phyloP scores from a whole-genome alignment of 768 basidiomycete genomes.

The Hebeloma cylindrosporum region DNA sequence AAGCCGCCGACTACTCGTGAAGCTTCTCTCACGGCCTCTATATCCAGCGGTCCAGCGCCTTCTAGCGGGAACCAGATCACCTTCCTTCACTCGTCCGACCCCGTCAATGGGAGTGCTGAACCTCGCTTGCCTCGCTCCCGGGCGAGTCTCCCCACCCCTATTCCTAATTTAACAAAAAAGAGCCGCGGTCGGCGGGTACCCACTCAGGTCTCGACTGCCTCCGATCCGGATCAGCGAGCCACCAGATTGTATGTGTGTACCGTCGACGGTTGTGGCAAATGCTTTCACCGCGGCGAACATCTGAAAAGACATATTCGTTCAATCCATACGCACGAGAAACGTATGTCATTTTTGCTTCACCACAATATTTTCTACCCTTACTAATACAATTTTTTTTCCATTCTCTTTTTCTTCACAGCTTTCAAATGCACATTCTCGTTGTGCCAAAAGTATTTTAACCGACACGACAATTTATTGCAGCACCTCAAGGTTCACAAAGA shows the following conservation, averaged over 20 bases:
- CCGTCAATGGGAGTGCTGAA: conserved; percentile 26
- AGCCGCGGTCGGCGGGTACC: conserved; percentile 78
- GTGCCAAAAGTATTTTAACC: conserved; percentile 75
- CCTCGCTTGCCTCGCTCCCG: conserved; percentile 50
- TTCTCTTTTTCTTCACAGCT: conserved; percentile 41
- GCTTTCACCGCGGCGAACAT: conserved; percentile 73
- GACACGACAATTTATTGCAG: conserved; percentile 80
- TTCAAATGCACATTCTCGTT: conserved; percentile 66
- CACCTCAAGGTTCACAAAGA: conserved; percentile 71
- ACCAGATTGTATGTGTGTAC: conserved; percentile 55
- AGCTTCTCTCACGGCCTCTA: conserved; percentile 10
- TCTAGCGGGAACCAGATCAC: conserved; percentile 9
- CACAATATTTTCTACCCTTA: conserved; percentile 5
- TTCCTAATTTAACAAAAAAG: conserved; percentile 79
- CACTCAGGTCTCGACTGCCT: conserved; percentile 36
- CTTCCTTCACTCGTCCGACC: conserved; percentile 18
- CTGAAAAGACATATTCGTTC: conserved; percentile 74
- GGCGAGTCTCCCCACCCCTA: conserved; percentile 62
- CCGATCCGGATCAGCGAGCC: conserved; percentile 27
- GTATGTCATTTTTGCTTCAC: conserved; percentile 41
- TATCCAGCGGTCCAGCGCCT: conserved; percentile 10
- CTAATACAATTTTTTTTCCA: conserved; percentile 12
- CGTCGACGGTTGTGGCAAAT: conserved; percentile 70
- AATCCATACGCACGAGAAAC: conserved; percentile 77
- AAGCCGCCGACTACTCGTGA: conserved; percentile 17